Conservation (phyloP, 106 monocot species). For the Dendrobium catenatum region DNA sequence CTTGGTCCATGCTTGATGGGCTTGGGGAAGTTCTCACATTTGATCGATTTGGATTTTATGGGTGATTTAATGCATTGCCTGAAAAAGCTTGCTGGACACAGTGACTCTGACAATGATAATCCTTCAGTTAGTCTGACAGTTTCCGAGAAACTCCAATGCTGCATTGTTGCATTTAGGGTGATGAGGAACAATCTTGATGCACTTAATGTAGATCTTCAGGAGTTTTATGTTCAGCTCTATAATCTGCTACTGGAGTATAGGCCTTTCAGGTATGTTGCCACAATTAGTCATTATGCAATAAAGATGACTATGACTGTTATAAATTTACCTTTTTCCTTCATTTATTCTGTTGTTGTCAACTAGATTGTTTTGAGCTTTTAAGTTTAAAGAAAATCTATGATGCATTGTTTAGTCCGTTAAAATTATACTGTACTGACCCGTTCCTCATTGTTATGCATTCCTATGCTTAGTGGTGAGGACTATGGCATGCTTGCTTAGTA, state of each 20-base stretch:
- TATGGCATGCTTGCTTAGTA: not conserved
- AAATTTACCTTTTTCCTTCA: not conserved
- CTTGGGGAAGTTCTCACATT: conserved; percentile 87
- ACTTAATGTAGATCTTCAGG: conserved; percentile 89
- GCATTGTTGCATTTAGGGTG: conserved; percentile 85
- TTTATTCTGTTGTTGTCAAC: not conserved
- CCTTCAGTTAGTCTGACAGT: conserved; percentile 42
- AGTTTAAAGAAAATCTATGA: not conserved
- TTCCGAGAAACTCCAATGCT: conserved; percentile 92
- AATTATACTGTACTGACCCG: not conserved
- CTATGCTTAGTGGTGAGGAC: not conserved
- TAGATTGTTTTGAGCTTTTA: conserved; percentile 1
- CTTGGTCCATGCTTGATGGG: conserved; percentile 84
- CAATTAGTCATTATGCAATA: not conserved
- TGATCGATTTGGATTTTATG: conserved; percentile 95
- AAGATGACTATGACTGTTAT: not conserved
- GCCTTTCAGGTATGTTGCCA: conserved; percentile 56
- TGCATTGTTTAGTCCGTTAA: not conserved
- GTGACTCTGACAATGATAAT: conserved; percentile 15
- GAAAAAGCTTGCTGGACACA: conserved; percentile 69
- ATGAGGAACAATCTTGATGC: conserved; percentile 98
- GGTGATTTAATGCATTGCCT: conserved; percentile 70
- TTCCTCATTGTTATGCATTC: not conserved
- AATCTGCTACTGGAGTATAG: conserved; percentile 87
- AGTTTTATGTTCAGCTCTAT: conserved; percentile 83